Evolutionary conservation across 2,329 filamentous ascomycete species (phyloP), one percentile per base, ranked within the genome.

Genomic region (Pseudopyrenochaeta lycopersici): DNA sequence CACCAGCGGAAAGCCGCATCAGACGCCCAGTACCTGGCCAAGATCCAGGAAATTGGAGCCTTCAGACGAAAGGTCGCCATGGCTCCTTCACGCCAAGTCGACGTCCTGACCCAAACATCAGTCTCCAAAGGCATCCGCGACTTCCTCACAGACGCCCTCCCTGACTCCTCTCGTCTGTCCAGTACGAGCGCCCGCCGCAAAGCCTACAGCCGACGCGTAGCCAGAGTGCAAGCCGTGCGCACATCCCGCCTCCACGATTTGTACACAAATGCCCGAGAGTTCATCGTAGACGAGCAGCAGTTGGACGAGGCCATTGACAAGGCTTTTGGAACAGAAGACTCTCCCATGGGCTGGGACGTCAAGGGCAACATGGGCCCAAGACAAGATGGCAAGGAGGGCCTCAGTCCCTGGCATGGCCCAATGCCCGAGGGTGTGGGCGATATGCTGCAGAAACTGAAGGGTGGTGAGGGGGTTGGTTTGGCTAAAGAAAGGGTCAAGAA

Each of bases 201-300:
- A 7, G 64, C 65, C 0, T 81, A 51, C 70, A 20, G 77, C 44
- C 76, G 78, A 12, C 74, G 82, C 36, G 74, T 81, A 29, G 77
- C 76, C 9, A 74, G 79, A 47, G 87, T 87, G 71, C 80, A 82
- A 38, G 82, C 87, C 52, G 81, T 83, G 47, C 85, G 90, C 45
- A 82, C 85, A 56, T 86, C 94, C 62, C 84, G 88, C 14, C 78
- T 99, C 27, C 91, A 97, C 77, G 88, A 91, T 53, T 84, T 99
- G 11, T 99, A 99, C 78, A 90, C 95, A 79, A 90, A 92, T 65
- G 92, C 95, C 4, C 85, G 90, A 21, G 81, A 86, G 33, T 99
- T 98, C 78, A 97, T 99, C 71, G 88, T 92, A 15, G 88, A 84
- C 20, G 92, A 96, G 73, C 79, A 83, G 45, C 89, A 96, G 73